Conservation (phyloP, 768 basidiomycete species). For the Russula ochroleuca region DNA sequence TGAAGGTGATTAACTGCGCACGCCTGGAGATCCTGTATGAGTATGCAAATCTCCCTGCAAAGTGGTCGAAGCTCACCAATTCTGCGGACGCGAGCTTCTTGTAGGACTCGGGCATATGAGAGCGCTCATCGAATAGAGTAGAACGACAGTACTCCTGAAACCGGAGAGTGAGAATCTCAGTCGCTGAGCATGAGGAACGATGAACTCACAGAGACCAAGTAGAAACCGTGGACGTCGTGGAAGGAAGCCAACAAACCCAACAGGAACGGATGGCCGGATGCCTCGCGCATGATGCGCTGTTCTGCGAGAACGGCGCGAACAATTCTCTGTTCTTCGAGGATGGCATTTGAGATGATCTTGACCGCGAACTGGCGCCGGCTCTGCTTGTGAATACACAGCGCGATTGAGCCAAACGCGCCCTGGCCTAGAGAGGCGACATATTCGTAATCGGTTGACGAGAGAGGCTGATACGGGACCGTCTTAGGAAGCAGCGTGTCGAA, state of each 20-base stretch:
- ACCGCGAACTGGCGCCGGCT: conserved; percentile 24
- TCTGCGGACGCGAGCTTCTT: conserved; percentile 37
- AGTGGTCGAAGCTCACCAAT: conserved; percentile 31
- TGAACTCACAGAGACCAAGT: conserved; percentile 30
- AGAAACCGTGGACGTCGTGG: conserved; percentile 28
- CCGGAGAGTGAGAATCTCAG: neutral
- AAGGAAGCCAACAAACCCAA: conserved; percentile 31
- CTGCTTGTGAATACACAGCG: conserved; percentile 26
- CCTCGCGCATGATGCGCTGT: conserved; percentile 16
- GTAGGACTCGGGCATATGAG: conserved; percentile 13
- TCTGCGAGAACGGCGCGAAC: conserved; percentile 14
- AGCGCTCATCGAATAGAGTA: conserved; percentile 14
- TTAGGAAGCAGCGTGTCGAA: neutral
- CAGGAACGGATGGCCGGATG: conserved; percentile 22
- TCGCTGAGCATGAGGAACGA: neutral
- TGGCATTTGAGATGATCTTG: conserved; percentile 29
- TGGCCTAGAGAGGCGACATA: conserved; percentile 13
- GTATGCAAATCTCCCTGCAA: neutral
- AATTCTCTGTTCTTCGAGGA: neutral
- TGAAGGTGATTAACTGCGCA: conserved; percentile 85
- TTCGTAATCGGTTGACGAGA: conserved; percentile 17
- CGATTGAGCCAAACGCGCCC: conserved; percentile 25
- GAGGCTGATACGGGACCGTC: conserved; percentile 1
- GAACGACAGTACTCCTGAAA: conserved; percentile 30
- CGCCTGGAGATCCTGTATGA: conserved; percentile 18